phyloP scores from a whole-genome alignment of 371 early-diverging fungal species.

The Actinomortierella ambigua region DNA sequence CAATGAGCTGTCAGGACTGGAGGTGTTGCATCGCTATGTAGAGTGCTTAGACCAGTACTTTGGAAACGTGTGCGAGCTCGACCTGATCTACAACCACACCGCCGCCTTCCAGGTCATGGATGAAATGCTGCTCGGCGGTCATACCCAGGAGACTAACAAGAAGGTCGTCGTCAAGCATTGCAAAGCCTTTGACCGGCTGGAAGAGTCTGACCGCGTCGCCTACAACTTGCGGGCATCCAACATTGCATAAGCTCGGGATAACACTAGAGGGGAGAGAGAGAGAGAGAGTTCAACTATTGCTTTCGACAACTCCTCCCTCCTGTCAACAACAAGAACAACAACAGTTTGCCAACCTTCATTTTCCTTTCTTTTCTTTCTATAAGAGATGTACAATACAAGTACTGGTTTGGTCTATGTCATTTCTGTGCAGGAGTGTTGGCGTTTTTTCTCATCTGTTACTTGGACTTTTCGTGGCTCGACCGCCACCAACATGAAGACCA shows the following conservation, averaged over 20 bases:
- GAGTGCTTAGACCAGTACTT: constrained; percentile 53
- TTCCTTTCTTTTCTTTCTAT: too few species aligned
- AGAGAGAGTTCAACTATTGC: too few species aligned
- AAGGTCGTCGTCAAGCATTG: constrained; percentile 45
- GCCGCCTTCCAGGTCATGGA: constrained; percentile 55
- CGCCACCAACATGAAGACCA: too few species aligned
- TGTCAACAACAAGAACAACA: too few species aligned
- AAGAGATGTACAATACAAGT: too few species aligned
- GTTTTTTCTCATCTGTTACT: too few species aligned
- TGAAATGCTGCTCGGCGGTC: constrained; percentile 56
- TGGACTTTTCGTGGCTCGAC: too few species aligned
- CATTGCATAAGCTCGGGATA: constrained; percentile 16
- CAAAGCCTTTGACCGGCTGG: constrained; percentile 47
- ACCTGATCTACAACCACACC: constrained; percentile 69
- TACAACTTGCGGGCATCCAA: constrained; percentile 46
- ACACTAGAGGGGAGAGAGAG: too few species aligned
- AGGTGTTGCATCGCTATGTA: constrained; percentile 52
- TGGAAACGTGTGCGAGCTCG: constrained; percentile 67
- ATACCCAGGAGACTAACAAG: constrained; percentile 45
- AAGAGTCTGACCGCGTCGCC: constrained; percentile 44
- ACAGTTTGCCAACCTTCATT: too few species aligned
- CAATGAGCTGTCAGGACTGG: constrained; percentile 50
- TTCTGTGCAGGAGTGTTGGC: too few species aligned
- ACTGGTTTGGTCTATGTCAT: too few species aligned
- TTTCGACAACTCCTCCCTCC: too few species aligned